Evolutionary conservation across 2,329 filamentous ascomycete species (phyloP).

Genomic region (Orbilia brochopaga): DNA sequence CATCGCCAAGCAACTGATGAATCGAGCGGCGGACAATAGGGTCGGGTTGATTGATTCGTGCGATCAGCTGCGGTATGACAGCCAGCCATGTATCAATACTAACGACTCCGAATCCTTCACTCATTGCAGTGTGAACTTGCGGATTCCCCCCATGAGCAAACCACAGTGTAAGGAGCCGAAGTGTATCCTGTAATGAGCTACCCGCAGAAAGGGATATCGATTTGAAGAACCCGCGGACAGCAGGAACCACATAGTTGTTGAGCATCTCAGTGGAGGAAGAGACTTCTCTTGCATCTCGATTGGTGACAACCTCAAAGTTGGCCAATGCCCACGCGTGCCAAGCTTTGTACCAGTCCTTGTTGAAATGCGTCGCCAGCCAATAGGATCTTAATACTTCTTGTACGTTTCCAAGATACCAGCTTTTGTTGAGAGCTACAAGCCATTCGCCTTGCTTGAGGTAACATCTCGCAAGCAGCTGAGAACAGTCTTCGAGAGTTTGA

Average conservation of each 20-base stretch:
- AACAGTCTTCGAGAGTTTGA: constrained; percentile 63
- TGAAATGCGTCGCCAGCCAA: constrained; percentile 87
- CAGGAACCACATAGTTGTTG: constrained; percentile 88
- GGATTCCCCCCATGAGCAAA: constrained; percentile 87
- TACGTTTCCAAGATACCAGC: constrained; percentile 81
- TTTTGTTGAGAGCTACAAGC: constrained; percentile 82
- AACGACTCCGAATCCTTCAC: constrained; percentile 86
- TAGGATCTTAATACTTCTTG: constrained; percentile 91
- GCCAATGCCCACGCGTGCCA: constrained; percentile 99
- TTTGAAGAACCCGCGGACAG: constrained; percentile 94
- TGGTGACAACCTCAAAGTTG: constrained; percentile 97
- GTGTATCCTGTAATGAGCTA: constrained; percentile 92
- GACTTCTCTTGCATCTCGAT: constrained; percentile 64
- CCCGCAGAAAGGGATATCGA: constrained; percentile 90
- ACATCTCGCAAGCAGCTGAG: constrained; percentile 85
- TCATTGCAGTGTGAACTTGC: constrained; percentile 87
- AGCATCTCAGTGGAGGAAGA: constrained; percentile 70
- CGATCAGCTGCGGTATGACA: constrained; percentile 96
- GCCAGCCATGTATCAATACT: constrained; percentile 98
- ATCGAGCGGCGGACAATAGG: constrained; percentile 85
- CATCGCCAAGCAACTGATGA: constrained; percentile 87
- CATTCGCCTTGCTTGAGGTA: constrained; percentile 96
- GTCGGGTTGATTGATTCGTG: constrained; percentile 95
- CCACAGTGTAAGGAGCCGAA: constrained; percentile 91
- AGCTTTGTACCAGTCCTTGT: constrained; percentile 96